Conservation (phyloP, 1,284 basidiomycete genomes). For the Exobasidium cylindrosporum region DNA sequence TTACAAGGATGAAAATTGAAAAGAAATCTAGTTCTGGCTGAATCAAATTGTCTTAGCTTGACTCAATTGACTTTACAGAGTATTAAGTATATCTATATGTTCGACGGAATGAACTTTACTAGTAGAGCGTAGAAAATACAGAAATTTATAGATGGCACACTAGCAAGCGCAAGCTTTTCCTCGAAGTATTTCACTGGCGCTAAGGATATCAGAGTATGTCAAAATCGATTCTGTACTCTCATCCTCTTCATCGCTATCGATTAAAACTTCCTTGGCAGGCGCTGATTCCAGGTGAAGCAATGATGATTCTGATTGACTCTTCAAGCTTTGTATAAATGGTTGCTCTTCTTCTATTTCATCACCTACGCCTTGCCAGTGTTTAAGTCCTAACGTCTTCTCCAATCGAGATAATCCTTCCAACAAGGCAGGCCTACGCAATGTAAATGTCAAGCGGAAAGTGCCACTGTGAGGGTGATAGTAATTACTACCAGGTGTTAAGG, state of each 20-base stretch:
- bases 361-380: not conserved
- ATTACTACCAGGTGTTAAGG: slow-evolving; percentile 17
- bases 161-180: not conserved
- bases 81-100: too few relatives aligned
- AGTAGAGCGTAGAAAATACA: too few relatives aligned
- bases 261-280: not conserved
- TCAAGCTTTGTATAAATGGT: not conserved
- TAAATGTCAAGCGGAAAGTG: slow-evolving; percentile 18
- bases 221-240: not conserved
- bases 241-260: not conserved
- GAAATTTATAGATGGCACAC: too few relatives aligned
- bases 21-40: too few relatives aligned
- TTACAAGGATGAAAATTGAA: too few relatives aligned
- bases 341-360: not conserved
- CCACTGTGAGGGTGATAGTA: slow-evolving; percentile 19
- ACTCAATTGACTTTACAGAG: too few relatives aligned
- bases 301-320: not conserved
- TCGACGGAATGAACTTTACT: too few relatives aligned
- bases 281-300: not conserved
- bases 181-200: not conserved
- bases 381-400: slow-evolving; percentile 14
- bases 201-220: not conserved
- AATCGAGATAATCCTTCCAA: slow-evolving; percentile 14
- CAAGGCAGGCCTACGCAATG: slow-evolving; percentile 1
- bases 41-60: too few relatives aligned